phyloP scores from a whole-genome alignment of 192 early-diverging fungal genomes.

The Paraglomus occultum region DNA sequence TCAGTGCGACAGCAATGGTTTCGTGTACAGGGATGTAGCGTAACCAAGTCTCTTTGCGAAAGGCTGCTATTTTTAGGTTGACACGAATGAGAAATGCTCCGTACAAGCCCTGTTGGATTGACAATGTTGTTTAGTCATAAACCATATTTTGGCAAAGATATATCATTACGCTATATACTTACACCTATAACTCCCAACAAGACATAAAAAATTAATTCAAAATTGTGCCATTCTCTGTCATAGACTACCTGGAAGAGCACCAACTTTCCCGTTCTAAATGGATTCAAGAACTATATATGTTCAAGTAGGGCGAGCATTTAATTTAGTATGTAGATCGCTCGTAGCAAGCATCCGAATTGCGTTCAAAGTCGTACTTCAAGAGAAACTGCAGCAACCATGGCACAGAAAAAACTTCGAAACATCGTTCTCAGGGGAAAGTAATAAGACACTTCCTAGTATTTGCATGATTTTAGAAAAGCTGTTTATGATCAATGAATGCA shows the following conservation, averaged over 20 bases:
- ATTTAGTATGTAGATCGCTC: not conserved
- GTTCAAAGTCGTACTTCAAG: slow-evolving; percentile 56
- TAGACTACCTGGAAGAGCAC: slow-evolving; percentile 88
- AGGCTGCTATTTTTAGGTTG: slow-evolving; percentile 63
- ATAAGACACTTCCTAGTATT: slow-evolving; percentile 71
- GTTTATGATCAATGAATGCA: not conserved
- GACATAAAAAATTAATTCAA: slow-evolving; percentile 87
- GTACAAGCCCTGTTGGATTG: slow-evolving; percentile 65
- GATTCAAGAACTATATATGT: slow-evolving; percentile 66
- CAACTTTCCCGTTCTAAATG: slow-evolving; percentile 80
- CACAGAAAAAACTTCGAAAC: slow-evolving; percentile 93
- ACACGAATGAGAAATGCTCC: slow-evolving; percentile 79
- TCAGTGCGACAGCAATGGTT: slow-evolving; percentile 62
- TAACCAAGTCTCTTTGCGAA: slow-evolving; percentile 74
- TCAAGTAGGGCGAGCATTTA: not conserved
- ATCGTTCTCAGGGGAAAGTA: slow-evolving; percentile 94
- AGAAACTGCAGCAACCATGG: slow-evolving; percentile 82
- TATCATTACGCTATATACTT: slow-evolving; percentile 30
- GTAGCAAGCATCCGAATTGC: not conserved
- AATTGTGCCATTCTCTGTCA: slow-evolving; percentile 85
- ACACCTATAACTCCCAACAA: slow-evolving; percentile 80
- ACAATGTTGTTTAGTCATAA: not conserved
- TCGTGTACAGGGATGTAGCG: slow-evolving; percentile 71
- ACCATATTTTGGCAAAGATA: not conserved
- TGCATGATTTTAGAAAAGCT: too few relatives aligned